Evolutionary conservation across 345 rosid genomes (phyloP), one percentile per base, ranked within the genome.

Genomic region (Geranium brycei): DNA sequence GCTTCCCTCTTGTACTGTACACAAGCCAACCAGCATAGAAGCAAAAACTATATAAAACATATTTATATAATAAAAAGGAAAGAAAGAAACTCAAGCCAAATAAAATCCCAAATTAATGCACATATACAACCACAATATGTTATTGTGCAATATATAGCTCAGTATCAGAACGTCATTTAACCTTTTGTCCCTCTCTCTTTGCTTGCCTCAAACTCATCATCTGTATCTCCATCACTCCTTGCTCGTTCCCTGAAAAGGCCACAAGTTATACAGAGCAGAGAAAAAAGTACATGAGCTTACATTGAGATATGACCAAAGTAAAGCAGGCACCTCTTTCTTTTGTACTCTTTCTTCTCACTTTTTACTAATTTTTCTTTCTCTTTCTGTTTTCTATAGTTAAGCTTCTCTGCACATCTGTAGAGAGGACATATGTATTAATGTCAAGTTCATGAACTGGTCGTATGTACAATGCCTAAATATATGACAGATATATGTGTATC

Each of bases 341-440:
- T 72, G 63, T 13, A 17, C 12, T 40, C 68, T 62, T 68, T 64
- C 5, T 78, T 78, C 71, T 79, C 89, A 65, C 61, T 73, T 68
- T 75, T 81, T 17, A 81, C 86, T 62, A 81, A 63, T 61, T 62
- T 58, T 75, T 81, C 86, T 68, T 69, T 73, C 67, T 87, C 91
- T 80, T 83, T 92, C 73, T 68, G 77, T 69, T 63, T 86, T 76
- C 77, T 90, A 83, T 90, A 88, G 78, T 86, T 68, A 65, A 93
- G 91, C 77, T 87, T 93, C 73, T 78, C 89, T 0, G 87, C 80
- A 66, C 97, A 90, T 68, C 97, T 93, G 62, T 62, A 66, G 63
- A 57, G n/a, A 67, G 59, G 61, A 51, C 17, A 17, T 38, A 56
- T 5, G 40, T 31, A 61, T 14, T 15, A 68, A n/a, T 15, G 19